These are phyloP conservation scores for Nissolia schottii DNA, from an alignment of 306 rosid genomes.

Conservation along the genomic window DNA sequence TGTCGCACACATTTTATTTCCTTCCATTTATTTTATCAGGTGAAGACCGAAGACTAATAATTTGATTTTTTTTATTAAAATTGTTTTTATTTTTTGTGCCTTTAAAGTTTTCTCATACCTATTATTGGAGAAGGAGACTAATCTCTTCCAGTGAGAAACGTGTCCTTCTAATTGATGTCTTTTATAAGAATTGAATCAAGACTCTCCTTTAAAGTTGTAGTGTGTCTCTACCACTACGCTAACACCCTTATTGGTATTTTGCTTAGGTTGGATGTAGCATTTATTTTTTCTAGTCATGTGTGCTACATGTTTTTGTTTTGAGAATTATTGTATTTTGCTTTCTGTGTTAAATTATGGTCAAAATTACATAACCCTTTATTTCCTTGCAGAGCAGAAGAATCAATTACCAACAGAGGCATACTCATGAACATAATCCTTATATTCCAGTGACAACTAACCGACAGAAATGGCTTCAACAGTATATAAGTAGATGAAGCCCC, in stretches of 20 bases:
- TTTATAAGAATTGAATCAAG: no score
- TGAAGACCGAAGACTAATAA: background rate
- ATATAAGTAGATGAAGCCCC: constrained; percentile 24
- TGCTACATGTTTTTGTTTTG: background rate
- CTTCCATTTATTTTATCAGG: background rate
- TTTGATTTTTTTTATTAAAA: background rate
- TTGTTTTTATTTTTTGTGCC: no score
- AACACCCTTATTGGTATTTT: no score
- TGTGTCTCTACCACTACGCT: no score
- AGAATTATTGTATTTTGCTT: no score
- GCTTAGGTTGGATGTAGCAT: background rate
- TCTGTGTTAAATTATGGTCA: no score
- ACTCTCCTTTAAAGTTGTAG: no score
- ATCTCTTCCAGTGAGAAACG: no score
- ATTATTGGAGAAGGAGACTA: no score
- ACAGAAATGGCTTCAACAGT: constrained; percentile 44
- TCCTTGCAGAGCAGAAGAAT: no score
- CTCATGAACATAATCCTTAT: constrained; percentile 31
- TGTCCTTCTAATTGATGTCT: no score
- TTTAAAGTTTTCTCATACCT: no score
- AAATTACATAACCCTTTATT: background rate
- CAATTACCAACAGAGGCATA: background rate
- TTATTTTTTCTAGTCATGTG: background rate
- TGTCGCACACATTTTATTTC: background rate
- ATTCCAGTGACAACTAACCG: constrained; percentile 43